These are phyloP conservation scores for Backusella mclennaniae DNA, from an alignment of 192 early-diverging fungal species.

Conservation along the genomic window DNA sequence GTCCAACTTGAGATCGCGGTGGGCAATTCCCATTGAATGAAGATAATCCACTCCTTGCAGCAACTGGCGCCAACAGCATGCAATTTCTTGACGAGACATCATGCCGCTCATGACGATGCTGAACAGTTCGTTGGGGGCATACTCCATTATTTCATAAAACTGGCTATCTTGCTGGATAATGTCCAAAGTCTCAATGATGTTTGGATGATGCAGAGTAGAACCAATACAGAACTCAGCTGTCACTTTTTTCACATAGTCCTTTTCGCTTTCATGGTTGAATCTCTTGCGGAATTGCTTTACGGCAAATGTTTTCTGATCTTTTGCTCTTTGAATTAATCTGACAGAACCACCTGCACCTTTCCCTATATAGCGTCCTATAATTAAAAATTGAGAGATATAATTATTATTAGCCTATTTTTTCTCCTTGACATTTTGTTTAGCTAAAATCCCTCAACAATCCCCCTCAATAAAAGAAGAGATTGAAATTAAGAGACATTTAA, in stretches of 20 bases:
- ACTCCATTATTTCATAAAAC: slow-evolving; percentile 87
- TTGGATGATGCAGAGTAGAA: slow-evolving; percentile 87
- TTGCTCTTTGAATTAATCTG: slow-evolving; percentile 56
- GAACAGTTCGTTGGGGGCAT: slow-evolving; percentile 89
- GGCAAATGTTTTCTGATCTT: slow-evolving; percentile 62
- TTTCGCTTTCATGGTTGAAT: slow-evolving; percentile 73
- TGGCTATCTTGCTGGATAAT: slow-evolving; percentile 84
- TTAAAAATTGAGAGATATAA: slow-evolving; percentile 9
- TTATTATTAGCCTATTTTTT: slow-evolving; percentile 9
- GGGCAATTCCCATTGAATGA: slow-evolving; percentile 75
- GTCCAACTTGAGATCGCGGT: slow-evolving; percentile 86
- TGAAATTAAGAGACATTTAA: slow-evolving; percentile 8
- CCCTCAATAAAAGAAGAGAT: slow-evolving; percentile 4
- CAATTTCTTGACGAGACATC: slow-evolving; percentile 77
- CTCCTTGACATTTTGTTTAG: neutral
- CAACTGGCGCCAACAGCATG: slow-evolving; percentile 85
- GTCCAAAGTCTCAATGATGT: slow-evolving; percentile 92
- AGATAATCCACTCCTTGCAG: slow-evolving; percentile 72
- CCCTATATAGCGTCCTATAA: slow-evolving; percentile 45
- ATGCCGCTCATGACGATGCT: slow-evolving; percentile 71
- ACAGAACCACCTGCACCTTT: slow-evolving; percentile 75
- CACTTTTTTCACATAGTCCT: slow-evolving; percentile 95
- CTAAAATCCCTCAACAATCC: slow-evolving; percentile 19
- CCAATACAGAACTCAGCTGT: slow-evolving; percentile 95
- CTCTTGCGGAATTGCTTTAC: slow-evolving; percentile 82